phyloP scores from a whole-genome alignment of 192 early-diverging fungal species.

The Coemansia asiatica region DNA sequence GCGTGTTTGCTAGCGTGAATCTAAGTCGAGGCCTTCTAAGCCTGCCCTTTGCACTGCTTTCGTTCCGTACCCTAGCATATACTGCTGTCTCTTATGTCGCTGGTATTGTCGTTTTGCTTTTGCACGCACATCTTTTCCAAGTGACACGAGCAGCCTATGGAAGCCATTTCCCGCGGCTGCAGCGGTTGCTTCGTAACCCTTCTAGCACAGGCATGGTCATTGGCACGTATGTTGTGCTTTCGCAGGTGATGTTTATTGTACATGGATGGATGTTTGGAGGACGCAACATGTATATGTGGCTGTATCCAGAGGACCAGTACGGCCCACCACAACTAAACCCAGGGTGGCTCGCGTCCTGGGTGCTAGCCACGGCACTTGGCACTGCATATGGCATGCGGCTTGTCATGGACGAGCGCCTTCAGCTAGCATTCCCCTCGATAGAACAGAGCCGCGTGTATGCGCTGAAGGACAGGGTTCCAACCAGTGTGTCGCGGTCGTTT shows the following conservation, averaged over 20 bases:
- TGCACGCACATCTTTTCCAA: slow-evolving; percentile 36
- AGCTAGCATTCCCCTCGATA: slow-evolving; percentile 45
- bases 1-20: slow-evolving; percentile 34
- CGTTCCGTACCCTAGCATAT: slow-evolving; percentile 35
- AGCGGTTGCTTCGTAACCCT: slow-evolving; percentile 46
- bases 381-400: slow-evolving; percentile 27
- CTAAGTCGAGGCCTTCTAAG: slow-evolving; percentile 26
- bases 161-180: slow-evolving; percentile 45
- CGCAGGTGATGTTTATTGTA: slow-evolving; percentile 30
- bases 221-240: slow-evolving; percentile 15
- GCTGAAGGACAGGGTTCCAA: slow-evolving; percentile 45
- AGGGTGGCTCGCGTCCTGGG: slow-evolving; percentile 41
- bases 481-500: slow-evolving; percentile 29
- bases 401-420: slow-evolving; percentile 41
- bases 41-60: slow-evolving; percentile 26
- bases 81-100: slow-evolving; percentile 31
- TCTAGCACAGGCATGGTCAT: slow-evolving; percentile 16
- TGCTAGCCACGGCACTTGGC: slow-evolving; percentile 26
- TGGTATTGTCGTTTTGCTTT: slow-evolving; percentile 19
- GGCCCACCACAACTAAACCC: slow-evolving; percentile 54
- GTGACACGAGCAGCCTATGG: slow-evolving; percentile 39
- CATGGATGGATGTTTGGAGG: slow-evolving; percentile 39
- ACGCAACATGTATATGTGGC: slow-evolving; percentile 29
- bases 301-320: slow-evolving; percentile 48
- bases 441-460: slow-evolving; percentile 50